A percentile compares a stretch with the other conserved stretches of the same genome.
Conservation (phyloP, 192 early-diverging fungal species). For the Backusella westeae region DNA sequence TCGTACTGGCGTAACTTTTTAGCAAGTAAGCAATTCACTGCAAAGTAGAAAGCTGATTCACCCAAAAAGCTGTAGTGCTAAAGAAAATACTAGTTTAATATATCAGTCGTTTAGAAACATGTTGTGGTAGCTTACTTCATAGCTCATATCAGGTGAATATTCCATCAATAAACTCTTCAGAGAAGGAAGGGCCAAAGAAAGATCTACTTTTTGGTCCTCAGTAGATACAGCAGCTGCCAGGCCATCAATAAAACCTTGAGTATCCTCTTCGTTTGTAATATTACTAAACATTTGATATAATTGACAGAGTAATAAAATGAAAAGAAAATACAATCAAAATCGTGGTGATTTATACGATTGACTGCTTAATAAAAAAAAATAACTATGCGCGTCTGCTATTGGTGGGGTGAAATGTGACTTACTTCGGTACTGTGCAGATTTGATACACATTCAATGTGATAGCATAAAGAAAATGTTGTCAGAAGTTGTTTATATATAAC, state of each 20-base stretch:
- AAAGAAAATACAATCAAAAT: neutral
- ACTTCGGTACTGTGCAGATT: neutral
- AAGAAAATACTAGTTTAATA: neutral
- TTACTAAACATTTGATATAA: neutral
- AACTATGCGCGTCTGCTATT: neutral
- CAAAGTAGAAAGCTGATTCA: constrained; percentile 2
- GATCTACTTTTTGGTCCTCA: neutral
- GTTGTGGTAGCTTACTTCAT: neutral
- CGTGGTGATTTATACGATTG: neutral
- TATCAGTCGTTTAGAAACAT: neutral
- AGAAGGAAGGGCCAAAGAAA: neutral
- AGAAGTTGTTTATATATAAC: no score
- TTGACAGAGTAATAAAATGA: neutral
- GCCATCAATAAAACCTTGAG: neutral
- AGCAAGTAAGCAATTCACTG: neutral
- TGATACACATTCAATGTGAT: no score
- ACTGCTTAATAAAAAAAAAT: neutral
- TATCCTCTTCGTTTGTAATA: neutral
- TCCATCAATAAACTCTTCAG: neutral
- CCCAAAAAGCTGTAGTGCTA: neutral
- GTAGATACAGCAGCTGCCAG: neutral
- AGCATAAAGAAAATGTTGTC: neutral
- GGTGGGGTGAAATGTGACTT: neutral
- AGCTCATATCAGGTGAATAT: neutral
- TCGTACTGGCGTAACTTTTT: neutral